phyloP scores from a whole-genome alignment of 768 basidiomycete species.

The Trametes maxima region DNA sequence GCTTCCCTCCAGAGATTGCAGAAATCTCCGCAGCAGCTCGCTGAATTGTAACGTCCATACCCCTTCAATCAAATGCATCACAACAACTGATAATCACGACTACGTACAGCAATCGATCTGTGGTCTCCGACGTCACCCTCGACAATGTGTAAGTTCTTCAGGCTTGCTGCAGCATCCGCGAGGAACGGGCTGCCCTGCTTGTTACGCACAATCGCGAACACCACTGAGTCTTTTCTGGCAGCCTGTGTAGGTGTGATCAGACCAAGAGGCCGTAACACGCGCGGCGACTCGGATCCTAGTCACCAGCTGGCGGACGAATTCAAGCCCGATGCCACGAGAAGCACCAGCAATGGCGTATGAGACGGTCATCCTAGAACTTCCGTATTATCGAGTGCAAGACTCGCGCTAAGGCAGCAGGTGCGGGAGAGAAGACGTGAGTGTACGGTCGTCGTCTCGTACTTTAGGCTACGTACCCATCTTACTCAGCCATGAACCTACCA shows the following conservation, averaged over 20 bases:
- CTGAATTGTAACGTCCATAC: neutral
- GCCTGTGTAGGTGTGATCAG: neutral
- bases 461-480: too few relatives aligned
- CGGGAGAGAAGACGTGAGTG: too few relatives aligned
- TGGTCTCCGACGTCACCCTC: slow-evolving; percentile 40
- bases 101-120: slow-evolving; percentile 33
- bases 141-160: slow-evolving; percentile 37
- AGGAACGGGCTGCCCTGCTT: neutral
- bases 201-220: neutral
- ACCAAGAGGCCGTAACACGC: neutral
- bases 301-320: neutral
- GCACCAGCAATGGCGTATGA: neutral
- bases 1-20: slow-evolving; percentile 31
- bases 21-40: slow-evolving; percentile 30
- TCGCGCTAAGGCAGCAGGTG: too few relatives aligned
- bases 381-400: too few relatives aligned
- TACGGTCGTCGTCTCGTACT: too few relatives aligned
- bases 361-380: neutral
- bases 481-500: too few relatives aligned
- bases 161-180: neutral
- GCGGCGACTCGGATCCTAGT: too few relatives aligned
- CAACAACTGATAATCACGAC: neutral
- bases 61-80: neutral
- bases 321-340: neutral
- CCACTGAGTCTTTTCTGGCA: neutral